A percentile compares a stretch with the other conserved stretches of the same genome.
Conservation (phyloP, 2,329 filamentous ascomycete species). For the Aspergillus pseudoterreus region DNA sequence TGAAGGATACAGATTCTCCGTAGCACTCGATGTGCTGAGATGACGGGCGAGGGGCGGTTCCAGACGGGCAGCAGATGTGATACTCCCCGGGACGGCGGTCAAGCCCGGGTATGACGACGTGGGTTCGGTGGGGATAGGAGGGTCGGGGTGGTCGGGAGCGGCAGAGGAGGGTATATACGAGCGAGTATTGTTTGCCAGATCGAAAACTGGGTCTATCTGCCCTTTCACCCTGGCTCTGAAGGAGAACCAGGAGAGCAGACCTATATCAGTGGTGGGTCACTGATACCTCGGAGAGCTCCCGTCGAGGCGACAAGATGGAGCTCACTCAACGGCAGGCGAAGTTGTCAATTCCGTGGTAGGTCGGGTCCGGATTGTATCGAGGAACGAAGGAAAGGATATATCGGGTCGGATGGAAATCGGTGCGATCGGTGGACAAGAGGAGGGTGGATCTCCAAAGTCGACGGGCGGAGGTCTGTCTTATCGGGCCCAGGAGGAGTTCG, state of each 20-base stretch:
- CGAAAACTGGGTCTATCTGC: conserved; percentile 51
- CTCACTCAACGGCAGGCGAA: neutral
- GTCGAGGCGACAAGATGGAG: neutral
- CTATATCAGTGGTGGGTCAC: conserved; percentile 29
- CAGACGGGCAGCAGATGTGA: conserved; percentile 16
- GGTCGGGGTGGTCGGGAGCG: conserved; percentile 65
- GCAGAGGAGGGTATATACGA: conserved; percentile 55
- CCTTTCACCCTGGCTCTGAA: conserved; percentile 39
- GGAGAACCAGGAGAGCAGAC: conserved; percentile 45
- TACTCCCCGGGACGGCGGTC: conserved; percentile 9
- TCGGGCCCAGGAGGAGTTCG: conserved; percentile 9
- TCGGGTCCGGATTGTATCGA: neutral
- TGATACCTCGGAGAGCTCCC: conserved; percentile 18
- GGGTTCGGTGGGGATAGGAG: conserved; percentile 51
- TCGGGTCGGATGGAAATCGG: neutral
- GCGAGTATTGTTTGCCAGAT: conserved; percentile 69
- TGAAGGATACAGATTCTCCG: conserved; percentile 11
- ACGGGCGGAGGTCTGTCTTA: conserved; percentile 18
- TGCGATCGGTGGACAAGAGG: conserved; percentile 5
- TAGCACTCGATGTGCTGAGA: conserved; percentile 10
- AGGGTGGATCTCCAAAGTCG: conserved; percentile 2
- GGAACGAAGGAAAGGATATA: neutral
- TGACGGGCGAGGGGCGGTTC: conserved; percentile 14
- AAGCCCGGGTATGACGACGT: conserved; percentile 26
- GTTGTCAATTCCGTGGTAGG: neutral